Evolutionary conservation across 345 rosid genomes (phyloP).

Genomic region (Balakata baccata): DNA sequence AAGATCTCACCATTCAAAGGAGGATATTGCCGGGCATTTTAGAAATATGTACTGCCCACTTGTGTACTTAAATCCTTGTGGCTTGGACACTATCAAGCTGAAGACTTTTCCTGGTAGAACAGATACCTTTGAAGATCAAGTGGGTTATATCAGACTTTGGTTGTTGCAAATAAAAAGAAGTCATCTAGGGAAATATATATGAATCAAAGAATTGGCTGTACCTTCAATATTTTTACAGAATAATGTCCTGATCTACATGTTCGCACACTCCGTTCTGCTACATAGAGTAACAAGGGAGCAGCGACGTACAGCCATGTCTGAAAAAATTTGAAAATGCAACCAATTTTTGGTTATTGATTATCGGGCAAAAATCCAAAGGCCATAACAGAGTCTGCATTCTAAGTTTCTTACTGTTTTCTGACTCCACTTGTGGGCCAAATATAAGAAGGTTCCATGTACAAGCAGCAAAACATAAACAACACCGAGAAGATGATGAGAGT

Average conservation of each 20-base stretch:
- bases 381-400: not conserved
- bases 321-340: constrained; percentile 15
- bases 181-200: not conserved
- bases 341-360: not conserved
- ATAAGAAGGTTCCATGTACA: constrained; percentile 74
- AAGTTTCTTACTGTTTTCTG: constrained; percentile 63
- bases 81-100: constrained; percentile 80
- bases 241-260: constrained; percentile 71
- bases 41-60: constrained; percentile 96
- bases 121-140: constrained; percentile 55
- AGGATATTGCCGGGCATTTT: constrained; percentile 74
- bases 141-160: constrained; percentile 6
- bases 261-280: constrained; percentile 68
- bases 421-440: constrained; percentile 61
- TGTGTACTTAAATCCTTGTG: constrained; percentile 80
- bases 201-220: constrained; percentile 17
- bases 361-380: not conserved
- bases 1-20: constrained; percentile 70
- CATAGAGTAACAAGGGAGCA: constrained; percentile 71
- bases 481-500: constrained; percentile 81
- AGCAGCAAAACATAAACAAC: constrained; percentile 75
- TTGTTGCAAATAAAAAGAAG: not conserved
- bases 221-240: constrained; percentile 72
- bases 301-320: constrained; percentile 97
- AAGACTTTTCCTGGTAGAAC: constrained; percentile 84